phyloP scores from a whole-genome alignment of 768 basidiomycete genomes.

The Hydnomerulius pinastri region DNA sequence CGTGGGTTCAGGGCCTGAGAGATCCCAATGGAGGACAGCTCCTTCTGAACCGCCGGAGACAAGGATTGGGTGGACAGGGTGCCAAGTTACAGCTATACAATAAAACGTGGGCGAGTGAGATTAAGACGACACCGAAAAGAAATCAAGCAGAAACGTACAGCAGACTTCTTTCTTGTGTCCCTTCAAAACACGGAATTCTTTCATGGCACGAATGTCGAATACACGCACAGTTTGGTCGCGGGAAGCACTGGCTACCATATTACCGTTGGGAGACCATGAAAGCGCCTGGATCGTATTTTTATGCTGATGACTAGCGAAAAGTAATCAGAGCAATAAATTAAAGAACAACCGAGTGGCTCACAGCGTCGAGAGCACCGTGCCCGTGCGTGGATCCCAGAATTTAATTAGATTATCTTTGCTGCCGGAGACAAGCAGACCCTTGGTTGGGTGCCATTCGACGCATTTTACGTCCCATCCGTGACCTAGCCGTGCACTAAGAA shows the following conservation, averaged over 20 bases:
- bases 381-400: slow-evolving; percentile 98
- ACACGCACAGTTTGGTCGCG: slow-evolving; percentile 94
- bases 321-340: background rate
- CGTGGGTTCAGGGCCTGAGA: slow-evolving; percentile 59
- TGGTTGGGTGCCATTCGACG: slow-evolving; percentile 98
- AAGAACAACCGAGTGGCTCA: slow-evolving; percentile 38
- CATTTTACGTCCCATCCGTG: slow-evolving; percentile 99
- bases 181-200: slow-evolving; percentile 87
- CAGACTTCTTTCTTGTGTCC: slow-evolving; percentile 99
- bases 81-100: slow-evolving; percentile 84
- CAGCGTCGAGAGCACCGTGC: slow-evolving; percentile 89
- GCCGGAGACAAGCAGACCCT: slow-evolving; percentile 92
- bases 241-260: slow-evolving; percentile 91
- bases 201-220: slow-evolving; percentile 98
- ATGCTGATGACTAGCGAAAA: slow-evolving; percentile 77
- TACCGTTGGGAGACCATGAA: slow-evolving; percentile 93
- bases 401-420: slow-evolving; percentile 98
- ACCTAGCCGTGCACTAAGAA: slow-evolving; percentile 50
- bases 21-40: slow-evolving; percentile 91
- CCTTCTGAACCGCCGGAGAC: slow-evolving; percentile 96
- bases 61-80: slow-evolving; percentile 89
- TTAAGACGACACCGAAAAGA: background rate
- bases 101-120: background rate
- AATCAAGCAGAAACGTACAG: slow-evolving; percentile 54
- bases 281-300: slow-evolving; percentile 96